Evolutionary conservation across 2,329 filamentous ascomycete species (phyloP), one percentile per base, ranked within the genome.

Genomic region (Sphaerostilbella broomeana): DNA sequence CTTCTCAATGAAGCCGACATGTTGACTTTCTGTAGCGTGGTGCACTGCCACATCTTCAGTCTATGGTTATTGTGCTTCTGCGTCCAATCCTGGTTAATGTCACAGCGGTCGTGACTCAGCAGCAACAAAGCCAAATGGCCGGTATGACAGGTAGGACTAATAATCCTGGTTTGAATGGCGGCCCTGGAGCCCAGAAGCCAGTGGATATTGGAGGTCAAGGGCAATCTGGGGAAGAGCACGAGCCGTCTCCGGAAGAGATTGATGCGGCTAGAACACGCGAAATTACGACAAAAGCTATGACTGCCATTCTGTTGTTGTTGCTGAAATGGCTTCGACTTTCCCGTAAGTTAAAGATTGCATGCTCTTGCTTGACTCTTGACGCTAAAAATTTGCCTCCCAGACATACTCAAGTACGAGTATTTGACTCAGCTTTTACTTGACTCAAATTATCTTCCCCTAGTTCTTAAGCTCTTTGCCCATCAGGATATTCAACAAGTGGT

Each of bases 281-380:
- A 60, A 89, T 98, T 36, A 84, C 84, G 10, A 79, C 83, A 18
- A 97, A 97, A 62, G 90, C 90, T 1, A 82, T 95, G 16, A 92
- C 88, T n/a, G 89, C 85, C 1, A 84, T 88, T 40, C 65, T 98
- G 19, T 67, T 98, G 19, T 68, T 95, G n/a, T 64, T 97, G 30
- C 59, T 97, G 45, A 98, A 97, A 62, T 98, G 92, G 92, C 83
- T 97, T 53, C 94, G 95, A 59, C 70, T 94, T 38, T 95, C 88
- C 42, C 92, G 87, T 94, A 69, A 69, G 86, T n/a, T n/a, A n/a
- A n/a, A n/a, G n/a, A n/a, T n/a, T n/a, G n/a, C n/a, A n/a, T 58
- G 10, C 15, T 19, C 10, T 20, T 8, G 20, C n/a, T 15, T 17
- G 30, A 9, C n/a, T 12, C 4, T 4, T 5, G 13, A 16, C 20